Evolutionary conservation across 208 protist genomes (phyloP).

Genomic region (Trypanosoma brucei): DNA sequence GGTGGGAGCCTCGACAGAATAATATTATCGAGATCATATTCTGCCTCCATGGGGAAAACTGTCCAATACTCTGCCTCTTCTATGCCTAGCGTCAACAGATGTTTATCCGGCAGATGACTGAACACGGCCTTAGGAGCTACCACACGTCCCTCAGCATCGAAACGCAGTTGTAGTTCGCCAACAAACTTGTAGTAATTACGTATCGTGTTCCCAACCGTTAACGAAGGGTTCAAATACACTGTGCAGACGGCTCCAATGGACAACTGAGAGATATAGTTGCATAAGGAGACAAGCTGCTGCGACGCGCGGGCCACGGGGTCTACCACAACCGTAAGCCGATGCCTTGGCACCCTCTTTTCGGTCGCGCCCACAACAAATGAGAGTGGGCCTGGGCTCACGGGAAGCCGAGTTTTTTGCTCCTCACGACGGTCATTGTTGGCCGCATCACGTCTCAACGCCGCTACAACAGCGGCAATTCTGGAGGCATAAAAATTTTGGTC

Average conservation of each 20-base stretch:
- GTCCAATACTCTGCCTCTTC: constrained; percentile 90
- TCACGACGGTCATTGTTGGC: constrained; percentile 9
- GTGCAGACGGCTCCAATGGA: constrained; percentile 43
- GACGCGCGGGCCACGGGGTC: constrained; percentile 84
- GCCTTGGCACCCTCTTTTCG: constrained; percentile 8
- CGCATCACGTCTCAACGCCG: not conserved
- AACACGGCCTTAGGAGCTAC: constrained; percentile 52
- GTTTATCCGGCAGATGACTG: constrained; percentile 36
- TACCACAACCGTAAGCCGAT: constrained; percentile 70
- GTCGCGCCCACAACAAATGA: constrained; percentile 5
- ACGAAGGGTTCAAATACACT: constrained; percentile 72
- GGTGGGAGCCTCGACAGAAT: constrained; percentile 64
- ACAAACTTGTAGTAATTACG: constrained; percentile 92
- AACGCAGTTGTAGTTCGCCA: constrained; percentile 38
- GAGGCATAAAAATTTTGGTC: constrained; percentile 37
- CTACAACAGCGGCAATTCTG: constrained; percentile 33
- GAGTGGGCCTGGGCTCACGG: not conserved
- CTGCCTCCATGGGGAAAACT: constrained; percentile 63
- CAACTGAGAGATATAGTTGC: constrained; percentile 42
- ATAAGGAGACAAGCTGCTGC: constrained; percentile 83
- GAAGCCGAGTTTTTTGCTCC: constrained; percentile 2
- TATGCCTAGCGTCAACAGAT: constrained; percentile 77
- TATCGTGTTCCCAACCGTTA: constrained; percentile 66
- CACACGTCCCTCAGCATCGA: constrained; percentile 68
- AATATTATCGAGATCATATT: constrained; percentile 96